Conservation (phyloP, 768 basidiomycete genomes). For the Tylopilus sp. region DNA sequence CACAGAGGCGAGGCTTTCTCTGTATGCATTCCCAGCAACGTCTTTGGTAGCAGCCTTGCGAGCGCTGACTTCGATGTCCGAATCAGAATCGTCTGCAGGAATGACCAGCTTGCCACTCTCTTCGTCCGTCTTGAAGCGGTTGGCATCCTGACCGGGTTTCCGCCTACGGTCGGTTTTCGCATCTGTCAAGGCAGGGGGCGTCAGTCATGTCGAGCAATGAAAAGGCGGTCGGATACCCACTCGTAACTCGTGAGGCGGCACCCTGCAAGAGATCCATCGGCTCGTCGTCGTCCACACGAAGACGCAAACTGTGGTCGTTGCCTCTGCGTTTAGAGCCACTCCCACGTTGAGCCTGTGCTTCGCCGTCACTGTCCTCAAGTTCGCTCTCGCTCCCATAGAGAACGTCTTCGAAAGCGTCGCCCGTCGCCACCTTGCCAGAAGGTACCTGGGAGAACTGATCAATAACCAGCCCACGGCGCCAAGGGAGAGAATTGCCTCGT, state of each 20-base stretch:
- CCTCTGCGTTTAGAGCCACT: constrained; percentile 37
- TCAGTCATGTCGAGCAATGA: constrained; percentile 2
- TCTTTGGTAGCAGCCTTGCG: constrained; percentile 44
- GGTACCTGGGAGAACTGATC: constrained; percentile 34
- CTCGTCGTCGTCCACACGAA: constrained; percentile 85
- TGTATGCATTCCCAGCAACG: constrained; percentile 73
- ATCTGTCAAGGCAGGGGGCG: constrained; percentile 31
- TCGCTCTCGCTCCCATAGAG: constrained; percentile 97
- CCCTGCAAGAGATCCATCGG: constrained; percentile 94
- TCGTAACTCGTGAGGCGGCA: constrained; percentile 63
- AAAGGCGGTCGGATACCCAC: constrained; percentile 39
- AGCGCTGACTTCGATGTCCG: constrained; percentile 39
- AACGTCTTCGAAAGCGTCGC: constrained; percentile 95
- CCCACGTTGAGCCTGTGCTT: constrained; percentile 34
- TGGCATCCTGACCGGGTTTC: constrained; percentile 83
- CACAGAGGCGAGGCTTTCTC: constrained; percentile 74
- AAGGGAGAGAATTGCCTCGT: constrained; percentile 35
- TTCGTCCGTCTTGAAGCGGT: constrained; percentile 83
- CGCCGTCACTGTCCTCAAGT: constrained; percentile 66
- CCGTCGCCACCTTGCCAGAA: constrained; percentile 50
- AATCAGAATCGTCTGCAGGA: constrained; percentile 51
- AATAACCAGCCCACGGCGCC: background rate
- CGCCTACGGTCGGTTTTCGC: constrained; percentile 49
- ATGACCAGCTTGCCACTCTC: constrained; percentile 81
- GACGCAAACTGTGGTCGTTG: constrained; percentile 50